Base-by-base conservation (phyloP, 2,329 filamentous ascomycete genomes). In the Rhynchosporium agropyri region DNA sequence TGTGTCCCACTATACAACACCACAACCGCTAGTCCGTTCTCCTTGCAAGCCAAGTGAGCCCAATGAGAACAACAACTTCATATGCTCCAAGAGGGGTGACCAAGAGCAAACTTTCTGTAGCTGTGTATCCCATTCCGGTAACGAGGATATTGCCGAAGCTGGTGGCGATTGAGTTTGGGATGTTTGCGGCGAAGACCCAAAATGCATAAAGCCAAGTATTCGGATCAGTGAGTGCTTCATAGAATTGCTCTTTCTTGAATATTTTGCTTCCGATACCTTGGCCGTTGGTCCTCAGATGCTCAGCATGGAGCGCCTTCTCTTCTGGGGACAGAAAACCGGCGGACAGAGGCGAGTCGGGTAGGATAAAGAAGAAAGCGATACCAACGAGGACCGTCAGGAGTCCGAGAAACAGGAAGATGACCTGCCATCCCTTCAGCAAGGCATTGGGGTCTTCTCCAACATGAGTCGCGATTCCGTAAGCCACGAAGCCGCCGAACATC, bases 81-180 rank as follows among this genome's bases (percentile, higher is more conserved):
- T 65, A 51, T 28, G 63, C 65, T 13, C 65, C 65, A 8, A 61
- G 42, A 10, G 65, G 65, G 13, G 38, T 48, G 12, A 67, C 48
- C 12, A 65, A 48, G 2, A 67, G 55, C 13, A 45, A n/a, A n/a
- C 42, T 45, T 15, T 45, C 42, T 15, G 42, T 45, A n/a, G 65
- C 63, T 0, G 76, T 68, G 3, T 74, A 72, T 1, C 69, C 72
- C 10, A 71, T 69, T 1, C 74, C 58, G 4, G 63, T 66, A 20
- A 72, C 60, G 4, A 71, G 61, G 31, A 67, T 71, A 55, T 61
- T 68, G 36, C 55, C 61, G 64, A 85, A 86, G 60, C 83, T 85
- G 0, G 77, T 79, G 58, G 85, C 82, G 15, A 83, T 83, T 4
- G 83, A 83, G 55, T 85, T 85, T 0, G 78, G 78, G 1, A 80